Percentiles rank a stretch among this genome's conserved stretches.
phyloP scores from a whole-genome alignment of 2,329 filamentous ascomycete genomes.

The Epichloe aotearoae region DNA sequence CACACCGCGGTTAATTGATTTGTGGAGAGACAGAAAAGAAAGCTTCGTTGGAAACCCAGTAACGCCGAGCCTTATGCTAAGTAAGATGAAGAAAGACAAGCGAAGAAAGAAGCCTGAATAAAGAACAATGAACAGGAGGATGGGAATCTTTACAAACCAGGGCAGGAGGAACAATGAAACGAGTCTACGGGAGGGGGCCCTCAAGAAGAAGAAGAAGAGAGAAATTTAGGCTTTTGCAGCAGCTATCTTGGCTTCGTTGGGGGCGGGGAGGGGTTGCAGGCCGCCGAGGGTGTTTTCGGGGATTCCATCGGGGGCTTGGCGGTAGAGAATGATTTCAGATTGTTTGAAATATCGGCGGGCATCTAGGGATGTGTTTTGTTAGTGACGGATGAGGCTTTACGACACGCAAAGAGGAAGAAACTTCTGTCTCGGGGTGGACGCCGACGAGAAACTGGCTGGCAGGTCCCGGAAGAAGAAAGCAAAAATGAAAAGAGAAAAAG shows the following conservation, averaged over 20 bases:
- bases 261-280: conserved; percentile 26
- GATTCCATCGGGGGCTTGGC: conserved; percentile 54
- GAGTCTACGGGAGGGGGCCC: not conserved
- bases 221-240: conserved; percentile 17
- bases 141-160: not conserved
- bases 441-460: too few species aligned
- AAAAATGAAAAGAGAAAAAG: not conserved
- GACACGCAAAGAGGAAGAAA: too few species aligned
- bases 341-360: conserved; percentile 98
- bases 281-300: conserved; percentile 19
- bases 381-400: not conserved
- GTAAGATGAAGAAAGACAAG: conserved; percentile 6
- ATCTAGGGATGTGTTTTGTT: conserved; percentile 36
- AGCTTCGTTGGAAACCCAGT: conserved; percentile 10
- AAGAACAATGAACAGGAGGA: too few species aligned
- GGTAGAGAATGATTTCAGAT: conserved; percentile 92
- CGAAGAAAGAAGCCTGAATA: conserved; percentile 1
- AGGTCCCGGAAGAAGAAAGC: too few species aligned
- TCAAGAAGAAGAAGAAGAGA: not conserved
- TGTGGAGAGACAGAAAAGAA: not conserved
- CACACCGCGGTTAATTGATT: too few species aligned
- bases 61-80: conserved; percentile 29
- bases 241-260: conserved; percentile 33
- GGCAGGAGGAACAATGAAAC: not conserved
- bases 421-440: too few species aligned